Base-by-base conservation (phyloP, 768 basidiomycete genomes). In the Suillus alpinus region DNA sequence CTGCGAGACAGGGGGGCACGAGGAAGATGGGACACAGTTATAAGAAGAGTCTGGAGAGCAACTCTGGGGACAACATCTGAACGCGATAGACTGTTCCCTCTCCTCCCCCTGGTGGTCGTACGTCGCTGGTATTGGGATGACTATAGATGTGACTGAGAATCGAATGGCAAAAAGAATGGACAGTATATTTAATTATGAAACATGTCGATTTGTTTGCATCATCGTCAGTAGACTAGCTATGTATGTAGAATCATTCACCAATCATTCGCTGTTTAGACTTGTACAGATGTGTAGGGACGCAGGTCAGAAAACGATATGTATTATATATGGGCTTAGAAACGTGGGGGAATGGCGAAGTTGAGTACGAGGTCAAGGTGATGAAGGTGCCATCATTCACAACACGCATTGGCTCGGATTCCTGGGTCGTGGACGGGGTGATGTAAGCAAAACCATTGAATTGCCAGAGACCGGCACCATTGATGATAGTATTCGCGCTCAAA, bases 1-100 rank as follows among this genome's bases (percentile, higher is more conserved):
- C 84, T 68, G 89, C 84, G 3, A 85, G 77, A 73, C 83, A 80
- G 73, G 78, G 80, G 60, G 88, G 88, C 46, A 83, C 82, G 72
- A 76, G 67, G 56, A 77, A 71, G 36, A 83, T 94, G 59, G 92
- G 92, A 10, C 88, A 90, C 70, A 85, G 80, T 77, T 92, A 85
- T 75, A 85, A 78, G 76, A 84, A 80, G 77, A 85, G 82, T 65
- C 52, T 82, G 59, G 83, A 84, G 52, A 59, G 68, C n/a, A 65
- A 4, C 37, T 18, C 69, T 6, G 63, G 58, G 1, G 61, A 63
- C 40, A 68, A 73, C 0, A 67, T 76, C 29, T 74, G 69, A 63
- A 55, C 20, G 18, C 8, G 26, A 50, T 50, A n/a, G 29, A 50
- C 2, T 34, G 18, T 12, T 12, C 29, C 47, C 44, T 16, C 16